Percentiles rank a stretch among this genome's conserved stretches.
Evolutionary conservation across 805 yeast species (phyloP).

Genomic region (Yarrowia bubula): DNA sequence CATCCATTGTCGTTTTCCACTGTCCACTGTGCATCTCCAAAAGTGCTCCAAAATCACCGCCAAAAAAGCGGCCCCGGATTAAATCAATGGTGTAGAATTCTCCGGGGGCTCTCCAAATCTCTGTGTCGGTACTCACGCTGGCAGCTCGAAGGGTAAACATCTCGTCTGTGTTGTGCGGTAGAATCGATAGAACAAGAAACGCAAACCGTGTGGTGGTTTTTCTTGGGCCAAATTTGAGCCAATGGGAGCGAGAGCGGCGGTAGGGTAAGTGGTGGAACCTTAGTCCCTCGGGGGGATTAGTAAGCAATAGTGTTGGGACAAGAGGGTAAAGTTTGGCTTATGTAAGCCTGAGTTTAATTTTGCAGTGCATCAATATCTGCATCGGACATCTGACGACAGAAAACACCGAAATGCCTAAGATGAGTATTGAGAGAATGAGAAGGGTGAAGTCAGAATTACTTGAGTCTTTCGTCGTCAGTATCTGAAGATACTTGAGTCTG

Average conservation of each 20-base stretch:
- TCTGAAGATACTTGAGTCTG: too few relatives aligned
- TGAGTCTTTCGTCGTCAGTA: too few relatives aligned
- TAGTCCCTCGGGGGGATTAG: neutral
- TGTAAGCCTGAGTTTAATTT: too few relatives aligned
- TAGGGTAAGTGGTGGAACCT: conserved; percentile 21
- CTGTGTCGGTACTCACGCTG: conserved; percentile 10
- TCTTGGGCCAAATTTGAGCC: conserved; percentile 17
- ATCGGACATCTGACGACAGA: too few relatives aligned
- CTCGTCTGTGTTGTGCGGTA: conserved; percentile 20
- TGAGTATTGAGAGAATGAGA: conserved; percentile 14
- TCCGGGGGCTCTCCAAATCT: neutral
- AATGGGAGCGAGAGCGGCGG: neutral
- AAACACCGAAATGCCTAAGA: conserved; percentile 23
- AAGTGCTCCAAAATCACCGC: too few relatives aligned
- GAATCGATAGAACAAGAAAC: conserved; percentile 12
- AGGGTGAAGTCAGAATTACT: too few relatives aligned
- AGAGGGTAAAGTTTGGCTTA: neutral
- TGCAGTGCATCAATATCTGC: neutral
- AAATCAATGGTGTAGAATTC: too few relatives aligned
- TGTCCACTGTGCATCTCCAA: too few relatives aligned
- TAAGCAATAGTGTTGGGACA: neutral
- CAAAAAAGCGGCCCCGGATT: too few relatives aligned
- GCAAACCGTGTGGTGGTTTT: conserved; percentile 13
- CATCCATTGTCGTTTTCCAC: neutral
- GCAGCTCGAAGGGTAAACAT: conserved; percentile 28